Base-by-base conservation (phyloP, 176 grass and related monocot genomes). In the Oryza meyeriana region DNA sequence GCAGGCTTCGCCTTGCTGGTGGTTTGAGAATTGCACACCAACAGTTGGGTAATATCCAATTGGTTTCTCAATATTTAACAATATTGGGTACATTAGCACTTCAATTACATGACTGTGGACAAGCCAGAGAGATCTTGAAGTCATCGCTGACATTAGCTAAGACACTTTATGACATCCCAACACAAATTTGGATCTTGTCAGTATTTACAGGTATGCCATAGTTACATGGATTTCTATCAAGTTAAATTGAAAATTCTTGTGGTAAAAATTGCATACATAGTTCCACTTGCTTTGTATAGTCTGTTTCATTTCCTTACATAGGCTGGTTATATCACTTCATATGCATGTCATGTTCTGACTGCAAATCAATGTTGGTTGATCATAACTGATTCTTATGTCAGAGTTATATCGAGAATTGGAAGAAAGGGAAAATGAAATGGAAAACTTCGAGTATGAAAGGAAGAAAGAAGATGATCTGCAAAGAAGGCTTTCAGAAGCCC, bases 31-130 rank as follows among this genome's bases (percentile, higher is more conserved):
- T 98, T 84, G 92, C 95, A 75, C 92, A 98, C 80, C 92, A 95
- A 85, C 90, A 98, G 79, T 86, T 98, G 75, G 90, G 95, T 76
- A 98, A 98, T 77, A 98, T 98, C 68, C 90, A 98, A 80, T 88
- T 98, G 74, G 95, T 98, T 91, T 98, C 95, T 69, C 95, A 98
- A 80, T 98, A 93, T 86, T 78, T 98, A 81, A 98, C 95, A 61
- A 91, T 98, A 69, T 78, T 98, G 42, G 95, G 95, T 58, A 95
- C 95, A 30, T 76, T 98, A 80, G 95, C 95, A 39, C 88, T 98
- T 86, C 95, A 98, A 64, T 84, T 98, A 74, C 95, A 93, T 68
- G 95, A 98, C 26, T 87, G 71, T 61, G 92, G 78, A 79, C 95
- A 98, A 52, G 92, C 92, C 82, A 93, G 90, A 87, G 95, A 98